Conservation (phyloP, 192 early-diverging fungal genomes). For the Ramicandelaber brevisporus region DNA sequence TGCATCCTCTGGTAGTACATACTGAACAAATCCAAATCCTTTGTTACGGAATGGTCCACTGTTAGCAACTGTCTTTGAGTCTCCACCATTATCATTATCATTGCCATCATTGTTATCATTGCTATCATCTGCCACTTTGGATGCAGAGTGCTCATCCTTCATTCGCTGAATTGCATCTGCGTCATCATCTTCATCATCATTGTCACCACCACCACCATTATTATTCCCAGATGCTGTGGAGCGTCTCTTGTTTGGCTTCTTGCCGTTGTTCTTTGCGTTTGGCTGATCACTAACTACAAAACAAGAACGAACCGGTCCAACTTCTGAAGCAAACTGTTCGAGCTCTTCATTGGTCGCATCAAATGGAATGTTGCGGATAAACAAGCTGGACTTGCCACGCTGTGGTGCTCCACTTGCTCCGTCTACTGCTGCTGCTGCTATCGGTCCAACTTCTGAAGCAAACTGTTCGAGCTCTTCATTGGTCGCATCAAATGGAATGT, state of each 20-base stretch:
- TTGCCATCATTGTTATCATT: background rate
- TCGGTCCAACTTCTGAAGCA: conserved; percentile 56
- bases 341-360: conserved; percentile 58
- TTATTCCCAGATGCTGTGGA: no score
- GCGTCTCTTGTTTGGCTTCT: conserved; percentile 11
- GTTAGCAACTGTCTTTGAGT: conserved; percentile 2
- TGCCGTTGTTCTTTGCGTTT: no score
- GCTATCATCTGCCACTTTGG: conserved; percentile 1
- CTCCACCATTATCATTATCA: conserved; percentile 2
- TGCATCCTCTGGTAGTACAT: conserved; percentile 52
- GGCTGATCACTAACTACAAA: conserved; percentile 55
- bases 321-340: conserved; percentile 64
- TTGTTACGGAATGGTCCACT: conserved; percentile 24
- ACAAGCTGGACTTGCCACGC: conserved; percentile 39
- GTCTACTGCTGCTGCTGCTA: conserved; percentile 10
- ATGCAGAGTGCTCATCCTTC: no score
- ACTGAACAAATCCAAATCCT: conserved; percentile 87
- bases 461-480: conserved; percentile 48
- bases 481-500: conserved; percentile 40
- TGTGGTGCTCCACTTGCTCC: background rate
- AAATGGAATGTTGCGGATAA: conserved; percentile 68
- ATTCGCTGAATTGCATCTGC: no score
- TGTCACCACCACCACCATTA: background rate
- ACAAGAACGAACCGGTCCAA: conserved; percentile 71
- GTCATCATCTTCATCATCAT: conserved; percentile 1